A percentile compares a stretch with the other conserved stretches of the same genome.
Conservation (phyloP, 129 eudicot species). For the Silybum marianum region DNA sequence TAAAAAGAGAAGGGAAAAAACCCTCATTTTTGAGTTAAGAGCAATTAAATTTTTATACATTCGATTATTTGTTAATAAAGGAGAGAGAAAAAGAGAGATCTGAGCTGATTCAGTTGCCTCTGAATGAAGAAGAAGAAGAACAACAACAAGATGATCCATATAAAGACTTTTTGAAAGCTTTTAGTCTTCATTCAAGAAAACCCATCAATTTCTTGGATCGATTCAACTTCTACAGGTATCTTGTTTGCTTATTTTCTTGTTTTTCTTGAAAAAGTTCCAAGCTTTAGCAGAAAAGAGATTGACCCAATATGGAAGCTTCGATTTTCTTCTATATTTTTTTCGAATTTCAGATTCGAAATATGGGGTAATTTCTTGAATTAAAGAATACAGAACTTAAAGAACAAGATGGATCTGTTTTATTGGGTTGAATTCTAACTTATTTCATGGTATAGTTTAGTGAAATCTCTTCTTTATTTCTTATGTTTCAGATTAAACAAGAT, state of each 20-base stretch:
- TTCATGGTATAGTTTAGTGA: background rate
- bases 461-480: background rate
- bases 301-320: slow-evolving; percentile 8
- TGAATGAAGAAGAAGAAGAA: background rate
- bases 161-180: slow-evolving; percentile 1
- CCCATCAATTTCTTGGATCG: slow-evolving; percentile 22
- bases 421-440: background rate
- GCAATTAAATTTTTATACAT: slow-evolving; percentile 5
- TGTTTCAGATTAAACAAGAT: slow-evolving; percentile 15
- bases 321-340: background rate
- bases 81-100: slow-evolving; percentile 27
- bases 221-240: slow-evolving; percentile 20
- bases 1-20: background rate
- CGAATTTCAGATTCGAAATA: slow-evolving; percentile 1
- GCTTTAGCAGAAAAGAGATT: background rate
- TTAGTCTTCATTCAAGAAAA: slow-evolving; percentile 11
- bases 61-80: background rate
- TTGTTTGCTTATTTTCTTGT: background rate
- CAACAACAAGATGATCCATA: slow-evolving; percentile 4
- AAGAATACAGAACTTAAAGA: background rate
- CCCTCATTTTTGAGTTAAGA: background rate
- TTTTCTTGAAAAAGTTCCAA: background rate
- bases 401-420: slow-evolving; percentile 15
- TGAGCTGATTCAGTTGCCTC: slow-evolving; percentile 14
- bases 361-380: background rate